phyloP scores from a whole-genome alignment of 2,329 filamentous ascomycete species.

The Daldinia eschscholtzii region DNA sequence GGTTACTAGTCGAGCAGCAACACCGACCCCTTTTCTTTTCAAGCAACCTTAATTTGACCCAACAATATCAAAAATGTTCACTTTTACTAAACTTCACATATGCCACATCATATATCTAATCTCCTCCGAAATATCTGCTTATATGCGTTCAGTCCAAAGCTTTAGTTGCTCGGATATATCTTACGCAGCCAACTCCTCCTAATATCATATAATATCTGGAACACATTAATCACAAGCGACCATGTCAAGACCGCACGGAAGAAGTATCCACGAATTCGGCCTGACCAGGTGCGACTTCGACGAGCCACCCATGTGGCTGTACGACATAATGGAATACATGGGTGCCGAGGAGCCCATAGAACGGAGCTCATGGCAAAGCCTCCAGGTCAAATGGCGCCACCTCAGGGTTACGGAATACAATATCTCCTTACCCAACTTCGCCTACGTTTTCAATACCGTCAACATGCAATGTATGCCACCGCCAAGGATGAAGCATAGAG shows the following conservation, averaged over 20 bases:
- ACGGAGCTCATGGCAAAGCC: background rate
- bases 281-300: background rate
- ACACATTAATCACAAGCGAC: background rate
- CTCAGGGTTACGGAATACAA: slow-evolving; percentile 9
- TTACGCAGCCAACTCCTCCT: background rate
- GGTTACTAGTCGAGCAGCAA: background rate
- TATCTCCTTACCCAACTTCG: slow-evolving; percentile 14
- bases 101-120: background rate
- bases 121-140: background rate
- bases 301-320: background rate
- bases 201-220: background rate
- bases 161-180: background rate
- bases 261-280: slow-evolving; percentile 5
- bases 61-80: background rate
- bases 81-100: background rate
- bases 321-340: slow-evolving; percentile 4
- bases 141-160: background rate
- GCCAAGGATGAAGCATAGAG: slow-evolving; percentile 32
- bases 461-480: background rate
- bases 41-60: background rate
- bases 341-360: background rate
- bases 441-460: slow-evolving; percentile 12
- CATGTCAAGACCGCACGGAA: slow-evolving; percentile 22
- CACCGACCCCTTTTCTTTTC: background rate
- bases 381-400: background rate